Percentiles rank a stretch among this genome's conserved stretches.
Conservation (phyloP, 148 eudicot genomes). For the Nepenthes mirabilis region DNA sequence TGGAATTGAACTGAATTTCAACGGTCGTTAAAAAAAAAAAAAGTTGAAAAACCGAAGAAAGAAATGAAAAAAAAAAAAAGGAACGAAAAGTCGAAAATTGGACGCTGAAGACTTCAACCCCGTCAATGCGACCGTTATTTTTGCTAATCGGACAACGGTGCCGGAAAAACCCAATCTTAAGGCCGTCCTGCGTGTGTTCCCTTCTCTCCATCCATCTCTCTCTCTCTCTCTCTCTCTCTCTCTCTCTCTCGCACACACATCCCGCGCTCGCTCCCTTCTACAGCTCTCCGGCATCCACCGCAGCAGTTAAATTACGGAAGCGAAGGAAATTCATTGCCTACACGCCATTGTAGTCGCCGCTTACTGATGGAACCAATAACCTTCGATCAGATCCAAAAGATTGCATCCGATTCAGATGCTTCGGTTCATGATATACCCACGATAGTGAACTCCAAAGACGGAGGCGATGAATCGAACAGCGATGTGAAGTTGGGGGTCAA, state of each 20-base stretch:
- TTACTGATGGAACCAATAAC: conserved; percentile 1
- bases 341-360: neutral
- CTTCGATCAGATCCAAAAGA: neutral
- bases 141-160: too few relatives aligned
- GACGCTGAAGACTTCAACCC: too few relatives aligned
- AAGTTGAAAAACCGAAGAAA: too few relatives aligned
- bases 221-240: neutral
- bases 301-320: neutral
- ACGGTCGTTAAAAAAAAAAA: too few relatives aligned
- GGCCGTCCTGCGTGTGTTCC: too few relatives aligned
- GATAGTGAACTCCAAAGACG: neutral
- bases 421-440: neutral
- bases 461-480: neutral
- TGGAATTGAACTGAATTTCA: too few relatives aligned
- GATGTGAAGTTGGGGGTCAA: neutral
- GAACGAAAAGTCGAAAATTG: too few relatives aligned
- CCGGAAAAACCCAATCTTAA: too few relatives aligned
- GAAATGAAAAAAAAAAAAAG: too few relatives aligned
- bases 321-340: neutral
- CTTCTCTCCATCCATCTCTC: neutral
- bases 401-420: neutral
- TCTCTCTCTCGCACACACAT: neutral
- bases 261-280: conserved; percentile 6
- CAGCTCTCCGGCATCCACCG: neutral
- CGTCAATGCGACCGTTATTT: too few relatives aligned